A percentile compares a stretch with the other conserved stretches of the same genome.
phyloP scores from a whole-genome alignment of 352 stramenopile genomes.

The Globisporangium polare region DNA sequence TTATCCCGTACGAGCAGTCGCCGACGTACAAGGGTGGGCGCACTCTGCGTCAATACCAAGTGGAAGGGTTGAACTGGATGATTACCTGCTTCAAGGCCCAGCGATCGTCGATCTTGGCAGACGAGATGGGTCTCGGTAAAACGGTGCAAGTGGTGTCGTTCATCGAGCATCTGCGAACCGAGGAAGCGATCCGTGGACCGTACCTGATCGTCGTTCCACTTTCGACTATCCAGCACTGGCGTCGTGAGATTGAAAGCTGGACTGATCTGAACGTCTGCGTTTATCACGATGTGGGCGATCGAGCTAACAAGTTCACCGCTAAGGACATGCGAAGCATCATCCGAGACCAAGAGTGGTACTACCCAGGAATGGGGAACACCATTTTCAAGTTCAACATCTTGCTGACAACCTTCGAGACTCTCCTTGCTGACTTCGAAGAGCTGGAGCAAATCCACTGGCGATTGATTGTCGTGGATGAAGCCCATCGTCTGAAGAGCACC shows the following conservation, averaged over 20 bases:
- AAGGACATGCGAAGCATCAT: conserved; percentile 88
- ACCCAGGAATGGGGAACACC: conserved; percentile 86
- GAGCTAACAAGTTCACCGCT: conserved; percentile 70
- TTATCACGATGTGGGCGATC: conserved; percentile 95
- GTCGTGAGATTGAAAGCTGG: conserved; percentile 86
- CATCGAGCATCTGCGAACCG: conserved; percentile 83
- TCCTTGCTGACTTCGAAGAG: conserved; percentile 82
- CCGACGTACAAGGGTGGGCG: conserved; percentile 85
- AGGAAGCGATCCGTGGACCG: conserved; percentile 80
- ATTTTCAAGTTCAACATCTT: conserved; percentile 89
- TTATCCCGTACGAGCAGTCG: conserved; percentile 87
- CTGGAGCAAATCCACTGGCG: conserved; percentile 86
- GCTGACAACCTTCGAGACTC: conserved; percentile 80
- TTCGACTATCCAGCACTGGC: conserved; percentile 87
- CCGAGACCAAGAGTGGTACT: conserved; percentile 87
- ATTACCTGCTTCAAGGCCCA: conserved; percentile 85
- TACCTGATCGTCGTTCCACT: conserved; percentile 86
- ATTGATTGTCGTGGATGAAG: conserved; percentile 80
- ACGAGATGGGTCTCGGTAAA: conserved; percentile 94
- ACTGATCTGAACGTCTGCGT: conserved; percentile 99
- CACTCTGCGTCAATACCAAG: conserved; percentile 78
- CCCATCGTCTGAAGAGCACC: conserved; percentile 73
- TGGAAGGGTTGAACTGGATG: conserved; percentile 90
- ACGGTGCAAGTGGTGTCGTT: conserved; percentile 95
- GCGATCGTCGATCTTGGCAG: conserved; percentile 84